Percentiles rank a stretch among this genome's conserved stretches.
These are phyloP conservation scores for Pilobolus umbonatus DNA, from an alignment of 192 early-diverging fungal genomes.

Conservation along the genomic window DNA sequence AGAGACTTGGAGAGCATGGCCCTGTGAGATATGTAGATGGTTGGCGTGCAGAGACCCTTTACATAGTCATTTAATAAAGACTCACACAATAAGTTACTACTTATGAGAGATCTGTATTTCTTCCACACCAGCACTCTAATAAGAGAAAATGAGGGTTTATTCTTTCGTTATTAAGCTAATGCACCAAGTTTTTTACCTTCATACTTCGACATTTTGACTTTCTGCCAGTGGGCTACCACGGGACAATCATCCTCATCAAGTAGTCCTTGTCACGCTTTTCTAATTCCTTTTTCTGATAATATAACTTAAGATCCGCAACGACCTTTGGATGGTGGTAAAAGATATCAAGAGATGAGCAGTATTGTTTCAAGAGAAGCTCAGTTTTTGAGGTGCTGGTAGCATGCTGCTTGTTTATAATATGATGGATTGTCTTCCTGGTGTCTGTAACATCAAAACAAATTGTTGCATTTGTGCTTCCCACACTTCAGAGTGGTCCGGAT, in stretches of 20 bases:
- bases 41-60: too few species aligned
- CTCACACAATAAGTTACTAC: too few species aligned
- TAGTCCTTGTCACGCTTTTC: neutral
- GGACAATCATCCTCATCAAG: constrained; percentile 4
- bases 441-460: constrained; percentile 4
- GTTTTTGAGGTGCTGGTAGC: neutral
- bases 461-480: constrained; percentile 4
- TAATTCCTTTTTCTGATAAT: constrained; percentile 7
- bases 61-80: too few species aligned
- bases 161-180: neutral
- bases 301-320: neutral
- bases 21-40: neutral
- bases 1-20: neutral
- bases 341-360: constrained; percentile 2
- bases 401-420: constrained; percentile 1
- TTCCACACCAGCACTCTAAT: constrained; percentile 3
- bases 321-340: constrained; percentile 3
- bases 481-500: constrained; percentile 2
- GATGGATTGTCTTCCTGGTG: constrained; percentile 1
- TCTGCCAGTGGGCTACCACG: neutral
- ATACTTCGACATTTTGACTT: too few species aligned
- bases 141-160: constrained; percentile 1
- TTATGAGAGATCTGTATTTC: too few species aligned
- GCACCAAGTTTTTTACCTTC: neutral
- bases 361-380: constrained; percentile 10